Percentiles rank a stretch among this genome's conserved stretches.
Conservation (phyloP, 2,329 filamentous ascomycete genomes). For the Colletotrichum eleusines region DNA sequence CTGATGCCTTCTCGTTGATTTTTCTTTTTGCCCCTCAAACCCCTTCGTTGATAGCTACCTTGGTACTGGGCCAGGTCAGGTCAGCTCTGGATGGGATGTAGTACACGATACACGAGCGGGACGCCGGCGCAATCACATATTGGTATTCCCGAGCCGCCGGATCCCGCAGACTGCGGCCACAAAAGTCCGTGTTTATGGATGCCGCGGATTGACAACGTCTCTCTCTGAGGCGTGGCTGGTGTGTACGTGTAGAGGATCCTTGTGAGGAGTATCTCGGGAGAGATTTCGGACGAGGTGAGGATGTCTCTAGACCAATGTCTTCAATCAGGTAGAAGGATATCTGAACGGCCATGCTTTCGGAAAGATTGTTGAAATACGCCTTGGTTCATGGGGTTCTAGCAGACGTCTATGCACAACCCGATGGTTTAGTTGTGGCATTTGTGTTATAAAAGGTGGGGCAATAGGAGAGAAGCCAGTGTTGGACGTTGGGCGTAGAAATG, state of each 20-base stretch:
- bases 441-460: neutral
- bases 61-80: conserved; percentile 19
- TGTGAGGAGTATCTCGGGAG: too few species aligned
- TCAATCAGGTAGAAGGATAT: neutral
- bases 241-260: too few species aligned
- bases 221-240: too few species aligned
- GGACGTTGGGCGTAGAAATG: neutral
- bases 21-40: conserved; percentile 33
- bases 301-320: conserved; percentile 18
- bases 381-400: conserved; percentile 15
- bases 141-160: conserved; percentile 40
- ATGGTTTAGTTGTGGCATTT: neutral
- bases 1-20: conserved; percentile 20
- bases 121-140: conserved; percentile 36
- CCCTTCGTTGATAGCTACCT: conserved; percentile 20
- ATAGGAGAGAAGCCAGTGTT: neutral
- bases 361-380: conserved; percentile 19
- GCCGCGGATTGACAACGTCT: conserved; percentile 1
- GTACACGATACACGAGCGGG: conserved; percentile 30
- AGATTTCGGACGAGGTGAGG: too few species aligned
- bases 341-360: conserved; percentile 14
- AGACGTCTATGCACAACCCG: neutral
- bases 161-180: conserved; percentile 34
- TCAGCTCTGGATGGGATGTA: conserved; percentile 16
- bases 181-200: conserved; percentile 13